These are phyloP conservation scores for Lathyrus aphaca DNA, from an alignment of 306 rosid species.

Conservation along the genomic window DNA sequence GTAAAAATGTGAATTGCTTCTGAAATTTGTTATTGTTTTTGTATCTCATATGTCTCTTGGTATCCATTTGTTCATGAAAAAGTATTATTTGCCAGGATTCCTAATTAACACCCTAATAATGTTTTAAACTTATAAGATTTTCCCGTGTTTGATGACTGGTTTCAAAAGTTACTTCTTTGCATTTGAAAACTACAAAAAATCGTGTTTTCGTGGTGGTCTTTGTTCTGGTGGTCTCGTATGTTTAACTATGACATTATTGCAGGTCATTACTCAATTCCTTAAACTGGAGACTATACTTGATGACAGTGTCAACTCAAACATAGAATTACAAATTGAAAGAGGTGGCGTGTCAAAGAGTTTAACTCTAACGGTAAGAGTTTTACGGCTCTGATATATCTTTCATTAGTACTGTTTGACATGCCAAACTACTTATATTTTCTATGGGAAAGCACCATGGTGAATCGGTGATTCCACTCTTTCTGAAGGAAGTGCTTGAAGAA, in stretches of 20 bases:
- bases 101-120: slow-evolving; percentile 16
- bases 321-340: slow-evolving; percentile 86
- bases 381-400: slow-evolving; percentile 32
- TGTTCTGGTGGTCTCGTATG: background rate
- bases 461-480: slow-evolving; percentile 23
- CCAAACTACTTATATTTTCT: slow-evolving; percentile 21
- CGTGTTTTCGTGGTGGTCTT: background rate
- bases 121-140: slow-evolving; percentile 7
- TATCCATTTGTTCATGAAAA: slow-evolving; percentile 20
- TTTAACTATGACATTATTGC: slow-evolving; percentile 42
- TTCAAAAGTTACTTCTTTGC: slow-evolving; percentile 27
- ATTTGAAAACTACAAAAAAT: slow-evolving; percentile 29
- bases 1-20: slow-evolving; percentile 24
- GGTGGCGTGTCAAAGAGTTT: slow-evolving; percentile 68
- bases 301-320: slow-evolving; percentile 75
- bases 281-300: slow-evolving; percentile 88
- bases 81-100: slow-evolving; percentile 15
- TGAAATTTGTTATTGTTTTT: slow-evolving; percentile 19
- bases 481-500: slow-evolving; percentile 36
- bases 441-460: slow-evolving; percentile 17
- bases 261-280: slow-evolving; percentile 92
- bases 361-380: slow-evolving; percentile 66
- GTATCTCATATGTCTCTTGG: slow-evolving; percentile 11
- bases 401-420: slow-evolving; percentile 33
- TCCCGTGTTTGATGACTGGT: slow-evolving; percentile 12